Base-by-base conservation (phyloP, 306 rosid species). In the Echinosophora koreensis region DNA sequence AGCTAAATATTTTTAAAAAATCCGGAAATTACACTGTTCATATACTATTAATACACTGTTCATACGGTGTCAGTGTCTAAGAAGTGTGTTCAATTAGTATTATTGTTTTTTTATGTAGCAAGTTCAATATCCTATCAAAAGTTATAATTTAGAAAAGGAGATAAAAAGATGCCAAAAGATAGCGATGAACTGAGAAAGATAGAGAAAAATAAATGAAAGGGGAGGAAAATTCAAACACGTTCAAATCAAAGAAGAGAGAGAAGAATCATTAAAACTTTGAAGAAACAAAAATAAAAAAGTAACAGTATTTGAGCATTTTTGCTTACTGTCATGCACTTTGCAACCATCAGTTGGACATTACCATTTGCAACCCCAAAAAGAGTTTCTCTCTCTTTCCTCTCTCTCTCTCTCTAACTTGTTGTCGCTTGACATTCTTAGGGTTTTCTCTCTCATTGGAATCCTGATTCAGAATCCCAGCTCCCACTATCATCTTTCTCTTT, bases 391-490 rank as follows among this genome's bases (percentile, higher is more conserved):
- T 76, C 69, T 41, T 56, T 12, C 18, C 76, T 37, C 83, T 38
- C 73, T 22, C 0, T 56, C 15, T 32, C 76, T 37, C 83, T 38
- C 73, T 22, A 22, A 6, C 73, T 6, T 8, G 2, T 1, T 8
- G 2, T 1, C 47, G 2, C 14, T 73, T 42, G 38, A 52, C 82
- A 65, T 58, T 57, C 46, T 7, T 82, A 73, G 86, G 86, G 80
- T 78, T 83, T 83, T 77, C 81, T 77, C 78, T 72, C 78, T 83
- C 83, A 73, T 47, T 49, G 14, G 22, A 55, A 52, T 74, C 52
- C 75, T 70, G 94, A 88, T 90, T 88, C 90, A 69, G 92, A 90
- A 86, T 90, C 94, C 34, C 39, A 47, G 3, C 72, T 54, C 30
- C 73, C 12, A 56, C 17, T 13, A 28, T 74, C 65, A 27, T 14